Evolutionary conservation across 2,329 filamentous ascomycete genomes (phyloP).

Genomic region (Pyrenophora seminiperda): DNA sequence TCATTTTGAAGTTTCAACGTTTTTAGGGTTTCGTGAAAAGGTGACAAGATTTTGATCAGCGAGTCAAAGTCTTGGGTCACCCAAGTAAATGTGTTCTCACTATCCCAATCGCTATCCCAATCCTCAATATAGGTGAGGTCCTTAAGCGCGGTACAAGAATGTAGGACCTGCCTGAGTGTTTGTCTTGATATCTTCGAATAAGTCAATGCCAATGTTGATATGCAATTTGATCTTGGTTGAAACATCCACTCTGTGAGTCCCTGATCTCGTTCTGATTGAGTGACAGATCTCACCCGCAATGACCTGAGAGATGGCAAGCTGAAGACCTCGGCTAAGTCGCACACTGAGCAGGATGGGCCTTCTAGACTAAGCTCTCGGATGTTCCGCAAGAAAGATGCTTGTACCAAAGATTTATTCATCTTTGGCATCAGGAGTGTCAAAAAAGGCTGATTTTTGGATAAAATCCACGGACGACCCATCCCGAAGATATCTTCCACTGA

Average conservation of each 20-base stretch:
- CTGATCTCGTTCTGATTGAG: background rate
- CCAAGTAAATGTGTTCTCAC: no score
- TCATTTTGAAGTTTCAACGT: background rate
- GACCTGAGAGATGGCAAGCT: background rate
- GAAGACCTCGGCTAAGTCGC: background rate
- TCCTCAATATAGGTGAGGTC: background rate
- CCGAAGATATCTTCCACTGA: background rate
- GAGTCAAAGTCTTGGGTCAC: constrained; percentile 4
- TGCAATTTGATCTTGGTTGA: background rate
- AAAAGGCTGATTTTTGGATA: background rate
- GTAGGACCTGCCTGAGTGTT: constrained; percentile 1
- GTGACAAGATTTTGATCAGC: constrained; percentile 3
- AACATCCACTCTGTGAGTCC: background rate
- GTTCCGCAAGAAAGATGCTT: constrained; percentile 2
- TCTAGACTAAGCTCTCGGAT: constrained; percentile 1
- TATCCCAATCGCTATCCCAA: background rate
- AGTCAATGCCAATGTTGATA: constrained; percentile 3
- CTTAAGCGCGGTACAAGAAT: constrained; percentile 5
- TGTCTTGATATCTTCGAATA: background rate
- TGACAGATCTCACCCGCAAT: background rate
- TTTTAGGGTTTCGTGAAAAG: constrained; percentile 2
- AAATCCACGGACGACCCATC: background rate
- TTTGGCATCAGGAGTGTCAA: background rate
- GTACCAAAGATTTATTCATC: background rate
- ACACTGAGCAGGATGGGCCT: constrained; percentile 1